Evolutionary conservation across 2,329 filamentous ascomycete genomes (phyloP).

Genomic region (Dothistroma pini): DNA sequence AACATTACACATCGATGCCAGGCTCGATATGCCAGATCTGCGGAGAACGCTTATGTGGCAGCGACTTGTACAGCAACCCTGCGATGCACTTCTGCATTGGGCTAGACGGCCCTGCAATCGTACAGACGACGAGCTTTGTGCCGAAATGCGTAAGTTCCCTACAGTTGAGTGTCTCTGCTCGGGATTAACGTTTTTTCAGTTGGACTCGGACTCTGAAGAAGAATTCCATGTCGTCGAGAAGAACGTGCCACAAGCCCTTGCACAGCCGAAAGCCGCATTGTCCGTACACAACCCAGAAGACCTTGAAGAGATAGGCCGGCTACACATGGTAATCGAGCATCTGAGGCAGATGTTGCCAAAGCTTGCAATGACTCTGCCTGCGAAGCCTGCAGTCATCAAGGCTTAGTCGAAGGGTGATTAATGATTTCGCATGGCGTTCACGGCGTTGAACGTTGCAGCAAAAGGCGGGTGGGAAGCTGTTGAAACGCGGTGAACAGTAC

Average conservation of each 20-base stretch:
- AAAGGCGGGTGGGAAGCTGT: background rate
- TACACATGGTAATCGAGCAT: constrained; percentile 2
- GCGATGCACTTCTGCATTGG: constrained; percentile 5
- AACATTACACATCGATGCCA: background rate
- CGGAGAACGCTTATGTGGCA: constrained; percentile 1
- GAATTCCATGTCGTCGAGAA: background rate
- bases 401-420: background rate
- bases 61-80: constrained; percentile 5
- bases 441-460: background rate
- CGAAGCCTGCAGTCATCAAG: background rate
- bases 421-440: background rate
- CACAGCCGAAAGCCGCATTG: background rate
- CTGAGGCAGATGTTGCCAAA: background rate
- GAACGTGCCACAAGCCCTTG: background rate
- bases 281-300: constrained; percentile 6
- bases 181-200: background rate
- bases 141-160: background rate
- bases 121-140: background rate
- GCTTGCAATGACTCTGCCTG: background rate
- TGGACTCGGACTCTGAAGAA: constrained; percentile 6
- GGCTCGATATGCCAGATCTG: constrained; percentile 5
- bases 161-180: background rate
- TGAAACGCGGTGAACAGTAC: background rate
- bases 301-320: background rate
- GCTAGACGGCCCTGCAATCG: constrained; percentile 6